Evolutionary conservation across 2,329 filamentous ascomycete genomes (phyloP).

Genomic region (Penicillium sp.): DNA sequence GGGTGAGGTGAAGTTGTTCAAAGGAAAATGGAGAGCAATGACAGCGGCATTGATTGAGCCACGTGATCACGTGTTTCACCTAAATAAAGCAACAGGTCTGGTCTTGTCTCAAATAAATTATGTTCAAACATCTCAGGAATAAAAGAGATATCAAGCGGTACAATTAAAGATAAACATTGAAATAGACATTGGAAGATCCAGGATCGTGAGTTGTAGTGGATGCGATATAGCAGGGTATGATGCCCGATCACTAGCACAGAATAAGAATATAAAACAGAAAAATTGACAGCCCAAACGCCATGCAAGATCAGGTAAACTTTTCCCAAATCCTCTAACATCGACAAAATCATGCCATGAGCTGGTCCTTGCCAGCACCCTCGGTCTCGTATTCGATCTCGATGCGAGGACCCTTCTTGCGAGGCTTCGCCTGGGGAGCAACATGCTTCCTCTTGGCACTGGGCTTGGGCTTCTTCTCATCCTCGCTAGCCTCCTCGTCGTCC

Average conservation of each 20-base stretch:
- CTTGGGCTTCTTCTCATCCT: conserved; percentile 47
- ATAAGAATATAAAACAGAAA: conserved; percentile 19
- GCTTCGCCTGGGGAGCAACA: conserved; percentile 52
- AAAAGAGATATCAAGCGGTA: neutral
- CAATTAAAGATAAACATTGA: neutral
- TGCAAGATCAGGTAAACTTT: conserved; percentile 31
- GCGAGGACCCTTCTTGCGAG: conserved; percentile 62
- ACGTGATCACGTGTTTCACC: conserved; percentile 20
- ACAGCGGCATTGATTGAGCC: conserved; percentile 1
- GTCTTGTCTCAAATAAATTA: neutral
- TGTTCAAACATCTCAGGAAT: neutral
- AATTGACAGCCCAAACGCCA: conserved; percentile 33
- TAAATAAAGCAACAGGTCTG: neutral
- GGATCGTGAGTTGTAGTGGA: conserved; percentile 23
- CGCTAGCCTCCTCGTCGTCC: conserved; percentile 38
- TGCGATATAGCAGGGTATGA: conserved; percentile 39
- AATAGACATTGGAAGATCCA: conserved; percentile 9
- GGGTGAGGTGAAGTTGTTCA: neutral
- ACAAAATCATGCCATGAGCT: conserved; percentile 41
- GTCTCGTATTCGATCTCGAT: conserved; percentile 79
- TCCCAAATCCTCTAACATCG: conserved; percentile 13
- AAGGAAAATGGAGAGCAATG: conserved; percentile 9
- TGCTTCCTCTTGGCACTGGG: conserved; percentile 59
- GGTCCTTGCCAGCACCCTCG: conserved; percentile 60
- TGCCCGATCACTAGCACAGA: conserved; percentile 30